These are phyloP conservation scores for Elymus sibiricus DNA, from an alignment of 176 grass and related monocot species.

Conservation along the genomic window DNA sequence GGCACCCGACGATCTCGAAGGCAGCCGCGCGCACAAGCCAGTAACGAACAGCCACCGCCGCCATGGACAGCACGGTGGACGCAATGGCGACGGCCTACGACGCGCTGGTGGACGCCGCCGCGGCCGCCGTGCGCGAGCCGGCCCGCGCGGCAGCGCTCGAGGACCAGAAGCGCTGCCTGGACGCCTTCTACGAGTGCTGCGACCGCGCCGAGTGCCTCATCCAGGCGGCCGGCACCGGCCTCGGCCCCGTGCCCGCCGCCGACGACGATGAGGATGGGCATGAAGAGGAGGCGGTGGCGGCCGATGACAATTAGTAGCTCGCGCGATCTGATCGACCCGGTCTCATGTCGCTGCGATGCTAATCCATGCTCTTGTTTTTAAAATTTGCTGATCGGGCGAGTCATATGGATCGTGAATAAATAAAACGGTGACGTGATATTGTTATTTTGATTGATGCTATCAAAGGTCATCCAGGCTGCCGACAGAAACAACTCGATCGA, in stretches of 20 bases:
- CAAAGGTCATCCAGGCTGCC: too few relatives aligned
- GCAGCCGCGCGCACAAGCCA: too few relatives aligned
- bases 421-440: not conserved
- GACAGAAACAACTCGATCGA: too few relatives aligned
- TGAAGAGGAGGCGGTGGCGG: not conserved
- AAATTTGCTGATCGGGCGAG: not conserved
- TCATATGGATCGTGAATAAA: not conserved
- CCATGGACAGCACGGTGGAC: slow-evolving; percentile 16
- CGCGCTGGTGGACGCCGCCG: slow-evolving; percentile 3
- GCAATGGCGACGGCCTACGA: slow-evolving; percentile 9
- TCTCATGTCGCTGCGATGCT: not conserved
- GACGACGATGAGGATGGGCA: not conserved
- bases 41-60: not conserved
- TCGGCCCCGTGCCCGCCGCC: not conserved
- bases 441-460: not conserved
- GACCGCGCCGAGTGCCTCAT: slow-evolving; percentile 19
- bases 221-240: not conserved
- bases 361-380: not conserved
- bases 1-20: too few relatives aligned
- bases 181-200: not conserved
- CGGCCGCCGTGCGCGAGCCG: not conserved
- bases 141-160: not conserved
- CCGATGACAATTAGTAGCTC: not conserved
- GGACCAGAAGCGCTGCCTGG: not conserved
- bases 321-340: not conserved